Base-by-base conservation (phyloP, 2,329 filamentous ascomycete genomes). In the Alternaria arborescens region DNA sequence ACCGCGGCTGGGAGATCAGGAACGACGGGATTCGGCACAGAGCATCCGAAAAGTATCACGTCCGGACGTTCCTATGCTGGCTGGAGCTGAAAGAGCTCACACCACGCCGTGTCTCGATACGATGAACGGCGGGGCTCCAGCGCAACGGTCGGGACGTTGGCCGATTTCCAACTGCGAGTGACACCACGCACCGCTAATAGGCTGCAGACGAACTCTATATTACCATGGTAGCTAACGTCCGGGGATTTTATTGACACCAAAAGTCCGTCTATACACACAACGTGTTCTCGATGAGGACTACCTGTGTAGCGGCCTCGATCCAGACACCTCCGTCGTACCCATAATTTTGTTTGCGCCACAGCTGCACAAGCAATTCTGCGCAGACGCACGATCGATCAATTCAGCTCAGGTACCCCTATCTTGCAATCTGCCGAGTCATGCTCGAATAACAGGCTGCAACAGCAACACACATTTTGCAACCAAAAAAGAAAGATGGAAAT, bases 141-240 rank as follows among this genome's bases (percentile, higher is more conserved):
- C 22, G 38, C 52, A 60, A 60, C 52, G 46, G 57, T 41, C 40
- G 63, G 58, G 57, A 66, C 61, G 57, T 66, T 61, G 51, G 36
- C 52, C 55, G 57, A 20, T 54, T 55, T 41, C 50, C 55, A 43
- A 52, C 28, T 36, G 36, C 43, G 54, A 41, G 30, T 43, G 18
- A 30, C 32, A 56, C 41, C 50, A 63, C 57, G 51, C 58, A 51
- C 48, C 48, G 53, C 61, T 61, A 58, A 18, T 28, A 48, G 41
- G 57, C 57, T 48, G 44, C 43, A 36, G 18, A 16, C 42, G 53
- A 41, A 46, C 57, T 30, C 28, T 55, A 24, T 16, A 30, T 18
- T 47, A 41, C 58, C 53, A 52, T 41, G 26, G 28, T 41, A 43
- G 47, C 28, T 11, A 38, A 36, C 20, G n/a, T 14, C 46, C 38